These are phyloP conservation scores for Cordyceps farinosa DNA, from an alignment of 2,329 filamentous ascomycete genomes.

Conservation along the genomic window DNA sequence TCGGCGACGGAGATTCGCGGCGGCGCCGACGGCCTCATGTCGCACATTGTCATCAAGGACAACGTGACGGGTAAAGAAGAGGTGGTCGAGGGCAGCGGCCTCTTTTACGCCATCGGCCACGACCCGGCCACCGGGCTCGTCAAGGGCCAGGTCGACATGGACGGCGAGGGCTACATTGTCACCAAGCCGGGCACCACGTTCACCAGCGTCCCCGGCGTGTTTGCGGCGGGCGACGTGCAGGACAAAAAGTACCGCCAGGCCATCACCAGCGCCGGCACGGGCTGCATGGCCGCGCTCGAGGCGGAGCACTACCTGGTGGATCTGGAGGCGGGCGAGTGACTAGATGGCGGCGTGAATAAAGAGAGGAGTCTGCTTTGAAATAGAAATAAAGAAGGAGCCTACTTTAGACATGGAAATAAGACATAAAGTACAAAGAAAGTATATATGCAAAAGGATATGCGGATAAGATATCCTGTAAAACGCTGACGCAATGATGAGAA, in stretches of 20 bases:
- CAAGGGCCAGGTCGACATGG: conserved; percentile 84
- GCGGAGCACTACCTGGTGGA: conserved; percentile 91
- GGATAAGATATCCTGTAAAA: no score
- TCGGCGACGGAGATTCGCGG: conserved; percentile 81
- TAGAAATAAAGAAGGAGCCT: background rate
- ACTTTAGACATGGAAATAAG: conserved; percentile 3
- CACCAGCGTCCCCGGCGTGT: conserved; percentile 88
- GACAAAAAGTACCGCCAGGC: conserved; percentile 98
- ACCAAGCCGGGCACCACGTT: conserved; percentile 85
- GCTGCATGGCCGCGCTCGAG: conserved; percentile 92
- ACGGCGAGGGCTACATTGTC: conserved; percentile 85
- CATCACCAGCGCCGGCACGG: conserved; percentile 93
- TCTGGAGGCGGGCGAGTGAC: conserved; percentile 48
- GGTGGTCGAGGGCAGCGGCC: conserved; percentile 82
- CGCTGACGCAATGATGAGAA: no score
- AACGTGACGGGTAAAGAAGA: conserved; percentile 71
- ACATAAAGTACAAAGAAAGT: background rate
- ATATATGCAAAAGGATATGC: background rate
- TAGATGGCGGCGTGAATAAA: background rate
- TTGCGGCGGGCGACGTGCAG: conserved; percentile 95
- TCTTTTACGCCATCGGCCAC: conserved; percentile 97
- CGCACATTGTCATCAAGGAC: conserved; percentile 79
- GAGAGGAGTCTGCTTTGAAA: conserved; percentile 11
- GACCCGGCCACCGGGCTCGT: conserved; percentile 89
- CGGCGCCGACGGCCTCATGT: conserved; percentile 83